These are phyloP conservation scores for Arabidopsis thaliana DNA, from an alignment of 345 rosid genomes.

Conservation along the genomic window DNA sequence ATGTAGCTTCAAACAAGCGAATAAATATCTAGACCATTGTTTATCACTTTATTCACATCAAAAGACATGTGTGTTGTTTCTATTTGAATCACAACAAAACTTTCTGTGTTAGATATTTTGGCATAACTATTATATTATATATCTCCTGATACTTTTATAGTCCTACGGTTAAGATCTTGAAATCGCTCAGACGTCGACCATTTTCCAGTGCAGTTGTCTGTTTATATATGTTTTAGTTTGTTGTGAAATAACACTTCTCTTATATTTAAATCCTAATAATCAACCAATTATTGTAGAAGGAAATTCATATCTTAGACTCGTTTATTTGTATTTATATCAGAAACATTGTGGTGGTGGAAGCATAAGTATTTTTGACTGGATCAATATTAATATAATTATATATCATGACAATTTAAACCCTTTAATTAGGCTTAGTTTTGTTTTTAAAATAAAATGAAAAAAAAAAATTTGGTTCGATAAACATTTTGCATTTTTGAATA, in stretches of 20 bases:
- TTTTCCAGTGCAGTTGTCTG: background rate
- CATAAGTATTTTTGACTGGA: background rate
- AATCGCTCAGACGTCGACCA: constrained; percentile 21
- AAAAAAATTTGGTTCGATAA: background rate
- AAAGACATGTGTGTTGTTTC: constrained; percentile 39
- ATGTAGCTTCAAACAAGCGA: constrained; percentile 10
- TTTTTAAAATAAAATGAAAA: background rate
- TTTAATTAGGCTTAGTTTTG: background rate
- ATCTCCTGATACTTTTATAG: background rate
- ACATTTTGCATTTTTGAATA: background rate
- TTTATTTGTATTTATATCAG: background rate
- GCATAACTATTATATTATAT: constrained; percentile 5
- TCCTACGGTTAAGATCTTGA: constrained; percentile 1
- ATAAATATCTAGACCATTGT: constrained; percentile 38
- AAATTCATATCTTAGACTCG: background rate
- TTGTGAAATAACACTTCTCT: constrained; percentile 2
- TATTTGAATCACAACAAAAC: constrained; percentile 18
- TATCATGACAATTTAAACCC: background rate
- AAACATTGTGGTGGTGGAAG: background rate
- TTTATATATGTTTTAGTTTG: background rate
- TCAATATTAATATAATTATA: background rate
- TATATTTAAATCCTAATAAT: background rate
- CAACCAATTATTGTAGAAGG: background rate
- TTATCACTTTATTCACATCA: constrained; percentile 33
- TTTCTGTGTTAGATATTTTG: constrained; percentile 41